Evolutionary conservation across 2,329 filamentous ascomycete genomes (phyloP).

Genomic region (Fusarium keratoplasticum): DNA sequence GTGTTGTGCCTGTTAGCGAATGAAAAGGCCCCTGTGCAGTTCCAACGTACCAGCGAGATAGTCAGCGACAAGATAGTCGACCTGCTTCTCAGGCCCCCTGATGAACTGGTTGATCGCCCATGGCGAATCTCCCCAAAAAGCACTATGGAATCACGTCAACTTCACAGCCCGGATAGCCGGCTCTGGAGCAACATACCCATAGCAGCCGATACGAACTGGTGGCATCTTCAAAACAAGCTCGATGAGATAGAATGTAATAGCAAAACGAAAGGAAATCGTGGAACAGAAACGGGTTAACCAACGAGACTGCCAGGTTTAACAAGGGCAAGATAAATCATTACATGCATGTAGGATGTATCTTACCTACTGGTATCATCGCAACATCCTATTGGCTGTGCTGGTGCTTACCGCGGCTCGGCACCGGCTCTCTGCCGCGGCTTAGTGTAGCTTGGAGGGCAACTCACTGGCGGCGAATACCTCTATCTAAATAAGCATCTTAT

Average conservation of each 20-base stretch:
- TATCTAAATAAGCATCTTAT: neutral
- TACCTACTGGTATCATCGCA: neutral
- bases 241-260: neutral
- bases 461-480: neutral
- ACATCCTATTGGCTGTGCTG: neutral
- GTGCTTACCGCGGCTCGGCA: neutral
- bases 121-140: neutral
- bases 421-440: neutral
- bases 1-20: neutral
- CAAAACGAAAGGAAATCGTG: neutral
- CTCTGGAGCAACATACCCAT: neutral
- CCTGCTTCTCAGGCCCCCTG: neutral
- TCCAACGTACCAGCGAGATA: neutral
- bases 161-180: neutral
- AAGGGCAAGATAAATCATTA: neutral
- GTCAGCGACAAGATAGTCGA: neutral
- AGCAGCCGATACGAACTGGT: neutral
- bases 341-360: neutral
- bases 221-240: neutral
- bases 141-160: neutral
- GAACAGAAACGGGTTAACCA: neutral
- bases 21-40: neutral
- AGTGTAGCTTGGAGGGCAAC: neutral
- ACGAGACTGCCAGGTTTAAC: neutral
- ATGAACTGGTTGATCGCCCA: neutral